These are phyloP conservation scores for Isatis tinctoria DNA, from an alignment of 345 rosid species.

Conservation along the genomic window DNA sequence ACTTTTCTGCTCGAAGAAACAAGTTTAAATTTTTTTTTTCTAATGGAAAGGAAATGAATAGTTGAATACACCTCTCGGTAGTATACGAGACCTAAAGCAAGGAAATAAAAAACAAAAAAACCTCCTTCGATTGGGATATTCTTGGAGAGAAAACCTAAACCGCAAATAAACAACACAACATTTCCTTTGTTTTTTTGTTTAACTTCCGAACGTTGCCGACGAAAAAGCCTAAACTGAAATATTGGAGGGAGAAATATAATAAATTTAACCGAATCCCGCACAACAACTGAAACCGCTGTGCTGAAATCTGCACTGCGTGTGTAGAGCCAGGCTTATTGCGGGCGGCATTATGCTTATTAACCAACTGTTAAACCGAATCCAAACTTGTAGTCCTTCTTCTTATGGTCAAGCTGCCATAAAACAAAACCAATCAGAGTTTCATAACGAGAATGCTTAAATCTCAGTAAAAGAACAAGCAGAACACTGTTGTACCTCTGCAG, in stretches of 20 bases:
- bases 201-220: conserved; percentile 12
- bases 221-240: conserved; percentile 29
- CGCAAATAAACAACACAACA: conserved; percentile 19
- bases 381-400: conserved; percentile 90
- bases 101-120: conserved; percentile 9
- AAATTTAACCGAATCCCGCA: conserved; percentile 7
- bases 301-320: conserved; percentile 17
- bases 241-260: conserved; percentile 1
- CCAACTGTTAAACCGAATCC: conserved; percentile 95
- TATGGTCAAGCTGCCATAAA: conserved; percentile 68
- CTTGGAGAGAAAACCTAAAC: conserved; percentile 11
- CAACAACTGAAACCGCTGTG: conserved; percentile 9
- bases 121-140: conserved; percentile 2
- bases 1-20: too few relatives aligned
- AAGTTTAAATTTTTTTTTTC: neutral
- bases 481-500: conserved; percentile 71
- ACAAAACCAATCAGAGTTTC: neutral
- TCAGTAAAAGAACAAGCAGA: neutral
- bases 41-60: neutral
- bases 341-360: conserved; percentile 22
- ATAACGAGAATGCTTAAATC: neutral
- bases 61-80: neutral
- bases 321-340: conserved; percentile 19
- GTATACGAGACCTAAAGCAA: conserved; percentile 4
- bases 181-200: neutral